Evolutionary conservation across 768 basidiomycete species (phyloP), one percentile per base, ranked within the genome.

Genomic region (Cytidiella melzeri): DNA sequence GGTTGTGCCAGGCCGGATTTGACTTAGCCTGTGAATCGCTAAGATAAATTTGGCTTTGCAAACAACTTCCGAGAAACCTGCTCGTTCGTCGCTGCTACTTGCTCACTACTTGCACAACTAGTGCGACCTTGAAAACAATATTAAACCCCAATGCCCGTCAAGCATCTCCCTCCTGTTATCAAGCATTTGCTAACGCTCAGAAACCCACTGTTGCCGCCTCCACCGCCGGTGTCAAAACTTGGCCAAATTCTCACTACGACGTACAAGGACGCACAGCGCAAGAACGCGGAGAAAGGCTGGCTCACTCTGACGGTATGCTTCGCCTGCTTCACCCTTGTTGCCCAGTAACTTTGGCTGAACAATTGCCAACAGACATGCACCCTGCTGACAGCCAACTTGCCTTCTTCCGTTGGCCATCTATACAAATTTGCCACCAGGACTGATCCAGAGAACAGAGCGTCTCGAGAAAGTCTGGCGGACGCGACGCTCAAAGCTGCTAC

Each of bases 361-460:
- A n/a, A 41, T 25, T 7, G 9, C 38, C 28, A 66, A 52, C 64
- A 91, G 83, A 90, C 89, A 47, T 92, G 88, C 61, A 83, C 90
- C 39, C 73, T 94, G 46, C 73, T 93, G 60, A 87, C 90, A 50
- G 76, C 77, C 43, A 94, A 94, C 67, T 78, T 83, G 48, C 91
- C 92, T 18, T 77, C 83, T 36, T 76, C 87, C 34, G 69, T 94
- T 30, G 87, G 84, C 15, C 80, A 88, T 60, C 69, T 95, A 56
- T 95, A 91, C 64, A 83, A 80, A 40, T 92, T 87, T 67, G 79
- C 80, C 43, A 81, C 84, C 11, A 73, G 79, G 52, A 66, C 69
- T 50, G 67, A 69, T 54, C 67, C 70, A 47, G 62, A 64, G 48
- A 65, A 69, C 54, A 64, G 64, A 39, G 60, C 56, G 51, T 69